phyloP scores from a whole-genome alignment of 2,329 filamentous ascomycete species.

The Cladophialophora yegresii region DNA sequence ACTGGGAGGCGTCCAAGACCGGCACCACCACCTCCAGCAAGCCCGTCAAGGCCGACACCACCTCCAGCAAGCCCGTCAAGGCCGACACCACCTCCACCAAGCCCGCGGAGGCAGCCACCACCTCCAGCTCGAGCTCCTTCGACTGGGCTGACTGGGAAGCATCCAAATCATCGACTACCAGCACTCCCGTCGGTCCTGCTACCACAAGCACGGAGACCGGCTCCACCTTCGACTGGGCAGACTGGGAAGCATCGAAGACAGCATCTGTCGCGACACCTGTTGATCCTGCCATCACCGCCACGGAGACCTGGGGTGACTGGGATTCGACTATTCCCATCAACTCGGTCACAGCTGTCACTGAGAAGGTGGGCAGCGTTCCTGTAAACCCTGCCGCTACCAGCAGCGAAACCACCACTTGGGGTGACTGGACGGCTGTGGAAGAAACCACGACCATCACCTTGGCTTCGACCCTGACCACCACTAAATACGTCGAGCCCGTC shows the following conservation, averaged over 20 bases:
- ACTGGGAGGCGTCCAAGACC: slow-evolving; percentile 2
- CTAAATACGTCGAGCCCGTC: slow-evolving; percentile 69
- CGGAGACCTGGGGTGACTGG: slow-evolving; percentile 57
- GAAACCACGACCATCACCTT: slow-evolving; percentile 62
- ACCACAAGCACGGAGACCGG: slow-evolving; percentile 42
- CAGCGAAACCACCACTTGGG: slow-evolving; percentile 49
- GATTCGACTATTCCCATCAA: slow-evolving; percentile 61
- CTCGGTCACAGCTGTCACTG: slow-evolving; percentile 42
- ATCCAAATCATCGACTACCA: slow-evolving; percentile 1
- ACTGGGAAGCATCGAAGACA: slow-evolving; percentile 20
- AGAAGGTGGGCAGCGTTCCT: slow-evolving; percentile 39
- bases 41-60: background rate
- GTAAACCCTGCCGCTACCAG: slow-evolving; percentile 35
- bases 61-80: slow-evolving; percentile 4
- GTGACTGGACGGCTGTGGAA: slow-evolving; percentile 41
- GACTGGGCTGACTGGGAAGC: slow-evolving; percentile 60
- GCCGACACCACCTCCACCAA: slow-evolving; percentile 1
- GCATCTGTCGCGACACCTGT: slow-evolving; percentile 6
- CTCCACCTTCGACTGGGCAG: slow-evolving; percentile 20
- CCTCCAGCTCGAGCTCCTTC: background rate
- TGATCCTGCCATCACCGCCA: slow-evolving; percentile 41
- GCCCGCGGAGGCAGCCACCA: background rate
- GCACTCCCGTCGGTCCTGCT: slow-evolving; percentile 51
- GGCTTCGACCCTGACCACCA: slow-evolving; percentile 67
- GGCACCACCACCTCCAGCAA: slow-evolving; percentile 4